Evolutionary conservation across 2,329 filamentous ascomycete genomes (phyloP).

Genomic region (Aspergillus fischeri): DNA sequence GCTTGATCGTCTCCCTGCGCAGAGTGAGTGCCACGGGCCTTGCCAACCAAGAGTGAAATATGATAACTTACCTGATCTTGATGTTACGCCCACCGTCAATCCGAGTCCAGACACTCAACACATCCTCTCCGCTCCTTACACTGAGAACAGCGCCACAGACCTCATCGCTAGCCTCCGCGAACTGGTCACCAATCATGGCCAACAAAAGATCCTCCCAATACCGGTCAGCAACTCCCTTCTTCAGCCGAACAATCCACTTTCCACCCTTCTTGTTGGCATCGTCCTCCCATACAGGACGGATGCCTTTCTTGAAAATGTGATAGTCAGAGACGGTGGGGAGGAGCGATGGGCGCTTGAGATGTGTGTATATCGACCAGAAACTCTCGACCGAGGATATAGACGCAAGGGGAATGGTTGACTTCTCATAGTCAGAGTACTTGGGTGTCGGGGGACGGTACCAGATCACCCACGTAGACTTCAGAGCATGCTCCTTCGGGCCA

Average conservation of each 20-base stretch:
- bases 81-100: slow-evolving; percentile 90
- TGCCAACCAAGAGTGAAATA: not conserved
- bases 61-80: slow-evolving; percentile 74
- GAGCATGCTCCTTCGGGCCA: slow-evolving; percentile 48
- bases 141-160: slow-evolving; percentile 93
- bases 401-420: slow-evolving; percentile 85
- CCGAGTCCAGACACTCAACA: slow-evolving; percentile 95
- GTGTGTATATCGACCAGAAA: slow-evolving; percentile 84
- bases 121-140: slow-evolving; percentile 91
- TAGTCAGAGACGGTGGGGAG: slow-evolving; percentile 94
- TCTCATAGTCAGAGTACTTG: slow-evolving; percentile 97
- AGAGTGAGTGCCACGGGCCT: slow-evolving; percentile 20
- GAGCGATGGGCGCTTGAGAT: slow-evolving; percentile 82
- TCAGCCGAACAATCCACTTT: slow-evolving; percentile 95
- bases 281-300: slow-evolving; percentile 97
- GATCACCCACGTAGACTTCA: slow-evolving; percentile 89
- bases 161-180: slow-evolving; percentile 86
- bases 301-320: slow-evolving; percentile 94
- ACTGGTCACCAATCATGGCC: slow-evolving; percentile 89
- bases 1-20: slow-evolving; percentile 84
- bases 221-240: slow-evolving; percentile 93
- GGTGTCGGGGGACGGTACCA: slow-evolving; percentile 97
- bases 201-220: slow-evolving; percentile 96
- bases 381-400: slow-evolving; percentile 78
- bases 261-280: slow-evolving; percentile 93